Conservation (phyloP, 2,329 filamentous ascomycete genomes). For the Fusarium sterilihyphosum region DNA sequence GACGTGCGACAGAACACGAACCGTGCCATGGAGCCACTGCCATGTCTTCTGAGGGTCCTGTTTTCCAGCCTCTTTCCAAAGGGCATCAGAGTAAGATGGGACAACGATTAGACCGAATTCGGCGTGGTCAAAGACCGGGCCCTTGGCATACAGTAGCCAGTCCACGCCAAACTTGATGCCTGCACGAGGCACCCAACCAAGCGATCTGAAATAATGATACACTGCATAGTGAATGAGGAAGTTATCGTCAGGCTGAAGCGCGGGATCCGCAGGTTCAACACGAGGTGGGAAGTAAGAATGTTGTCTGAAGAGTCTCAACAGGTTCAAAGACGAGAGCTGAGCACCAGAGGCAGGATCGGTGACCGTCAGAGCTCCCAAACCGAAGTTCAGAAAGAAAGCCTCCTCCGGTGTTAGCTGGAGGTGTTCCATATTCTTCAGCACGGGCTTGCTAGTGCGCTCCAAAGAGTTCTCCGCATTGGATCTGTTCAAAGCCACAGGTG, state of each 20-base stretch:
- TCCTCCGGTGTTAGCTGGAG: constrained; percentile 93
- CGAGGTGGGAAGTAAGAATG: constrained; percentile 75
- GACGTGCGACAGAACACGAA: constrained; percentile 89
- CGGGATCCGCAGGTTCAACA: constrained; percentile 45
- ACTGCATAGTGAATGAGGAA: constrained; percentile 89
- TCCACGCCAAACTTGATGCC: constrained; percentile 96
- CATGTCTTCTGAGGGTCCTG: constrained; percentile 65
- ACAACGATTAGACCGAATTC: constrained; percentile 90
- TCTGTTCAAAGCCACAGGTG: constrained; percentile 7
- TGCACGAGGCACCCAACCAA: constrained; percentile 92
- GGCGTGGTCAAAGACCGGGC: constrained; percentile 93
- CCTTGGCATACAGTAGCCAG: constrained; percentile 92
- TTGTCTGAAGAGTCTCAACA: constrained; percentile 74
- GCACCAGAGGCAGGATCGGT: constrained; percentile 57
- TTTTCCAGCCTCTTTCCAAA: constrained; percentile 73
- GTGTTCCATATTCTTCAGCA: constrained; percentile 74
- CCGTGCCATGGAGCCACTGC: constrained; percentile 89
- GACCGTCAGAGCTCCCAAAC: constrained; percentile 77
- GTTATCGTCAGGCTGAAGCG: constrained; percentile 77
- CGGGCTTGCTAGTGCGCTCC: not conserved
- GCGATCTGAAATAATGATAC: constrained; percentile 94
- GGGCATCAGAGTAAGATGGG: constrained; percentile 79
- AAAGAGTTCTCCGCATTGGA: not conserved
- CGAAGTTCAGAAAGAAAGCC: constrained; percentile 88
- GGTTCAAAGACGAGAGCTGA: constrained; percentile 62